phyloP scores from a whole-genome alignment of 2,329 filamentous ascomycete species.

The Aspergillus glaucus region DNA sequence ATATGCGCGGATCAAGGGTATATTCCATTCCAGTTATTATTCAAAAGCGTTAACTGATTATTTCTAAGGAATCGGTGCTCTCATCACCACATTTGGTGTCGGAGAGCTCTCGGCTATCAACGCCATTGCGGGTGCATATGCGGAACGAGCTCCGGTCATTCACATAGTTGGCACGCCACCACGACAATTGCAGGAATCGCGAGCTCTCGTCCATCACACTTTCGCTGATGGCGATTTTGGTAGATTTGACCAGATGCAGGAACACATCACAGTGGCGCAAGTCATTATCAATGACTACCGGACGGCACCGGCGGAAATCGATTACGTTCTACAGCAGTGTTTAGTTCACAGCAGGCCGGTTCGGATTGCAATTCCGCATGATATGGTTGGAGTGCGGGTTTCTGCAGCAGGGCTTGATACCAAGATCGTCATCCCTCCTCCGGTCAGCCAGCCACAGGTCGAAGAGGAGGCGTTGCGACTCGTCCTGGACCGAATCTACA shows the following conservation, averaged over 20 bases:
- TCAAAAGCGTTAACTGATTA: neutral
- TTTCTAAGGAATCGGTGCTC: conserved; percentile 13
- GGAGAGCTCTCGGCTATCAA: conserved; percentile 64
- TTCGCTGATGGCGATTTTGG: conserved; percentile 53
- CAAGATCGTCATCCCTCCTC: conserved; percentile 5
- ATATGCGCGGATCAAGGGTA: conserved; percentile 34
- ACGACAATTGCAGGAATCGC: conserved; percentile 38
- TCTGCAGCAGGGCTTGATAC: conserved; percentile 7
- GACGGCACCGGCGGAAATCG: conserved; percentile 46
- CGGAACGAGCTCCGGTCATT: conserved; percentile 64
- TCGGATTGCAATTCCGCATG: conserved; percentile 51
- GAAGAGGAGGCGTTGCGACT: conserved; percentile 18
- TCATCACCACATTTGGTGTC: conserved; percentile 48
- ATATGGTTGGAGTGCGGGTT: conserved; percentile 39
- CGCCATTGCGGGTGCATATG: conserved; percentile 65
- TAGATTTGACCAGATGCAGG: conserved; percentile 45
- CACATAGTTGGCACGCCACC: conserved; percentile 53
- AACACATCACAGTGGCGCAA: conserved; percentile 45
- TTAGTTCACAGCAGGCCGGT: conserved; percentile 49
- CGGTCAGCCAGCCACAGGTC: conserved; percentile 3
- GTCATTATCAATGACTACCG: conserved; percentile 40
- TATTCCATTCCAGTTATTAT: conserved; percentile 13
- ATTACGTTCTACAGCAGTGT: conserved; percentile 45
- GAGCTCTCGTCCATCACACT: conserved; percentile 57
- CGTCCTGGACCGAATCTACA: conserved; percentile 37